These are phyloP conservation scores for Cetradonia linearis DNA, from an alignment of 495 filamentous ascomycete genomes.

Conservation along the genomic window DNA sequence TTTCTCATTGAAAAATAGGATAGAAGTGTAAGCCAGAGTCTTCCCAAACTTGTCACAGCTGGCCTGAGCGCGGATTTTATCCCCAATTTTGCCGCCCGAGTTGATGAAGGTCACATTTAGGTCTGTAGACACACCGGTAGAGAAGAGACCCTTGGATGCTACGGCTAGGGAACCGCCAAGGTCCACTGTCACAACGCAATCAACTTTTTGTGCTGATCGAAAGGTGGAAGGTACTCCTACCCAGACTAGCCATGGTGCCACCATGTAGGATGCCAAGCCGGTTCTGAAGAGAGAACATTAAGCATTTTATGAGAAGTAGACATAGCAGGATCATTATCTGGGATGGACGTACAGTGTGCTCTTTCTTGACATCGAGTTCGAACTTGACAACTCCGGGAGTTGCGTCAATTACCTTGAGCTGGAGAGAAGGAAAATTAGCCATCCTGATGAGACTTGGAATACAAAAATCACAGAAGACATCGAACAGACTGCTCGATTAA, in stretches of 20 bases:
- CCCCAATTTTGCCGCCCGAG: slow-evolving; percentile 72
- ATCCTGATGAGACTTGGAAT: not conserved
- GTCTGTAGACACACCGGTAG: slow-evolving; percentile 90
- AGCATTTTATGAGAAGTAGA: not conserved
- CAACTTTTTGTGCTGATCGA: not conserved
- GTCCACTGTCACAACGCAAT: slow-evolving; percentile 48
- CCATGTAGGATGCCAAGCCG: slow-evolving; percentile 85
- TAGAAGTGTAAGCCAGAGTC: slow-evolving; percentile 77
- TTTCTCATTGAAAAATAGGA: slow-evolving; percentile 66
- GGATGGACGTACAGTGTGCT: slow-evolving; percentile 63
- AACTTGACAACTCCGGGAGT: slow-evolving; percentile 74
- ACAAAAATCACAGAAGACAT: slow-evolving; percentile 38
- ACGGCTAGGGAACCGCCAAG: slow-evolving; percentile 89
- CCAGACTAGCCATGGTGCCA: slow-evolving; percentile 89
- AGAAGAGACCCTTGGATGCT: slow-evolving; percentile 75
- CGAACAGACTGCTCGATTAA: not conserved
- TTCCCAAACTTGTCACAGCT: slow-evolving; percentile 91
- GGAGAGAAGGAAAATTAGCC: not conserved
- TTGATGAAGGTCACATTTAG: slow-evolving; percentile 87
- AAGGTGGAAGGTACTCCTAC: slow-evolving; percentile 30
- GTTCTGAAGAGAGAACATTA: slow-evolving; percentile 45
- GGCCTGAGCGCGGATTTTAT: slow-evolving; percentile 61
- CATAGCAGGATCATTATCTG: not conserved
- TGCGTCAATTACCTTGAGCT: slow-evolving; percentile 72
- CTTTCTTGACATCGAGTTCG: slow-evolving; percentile 71